Percentiles rank a stretch among this genome's conserved stretches.
These are phyloP conservation scores for Neopestalotiopsis sp. DNA, from an alignment of 2,329 filamentous ascomycete species.

Conservation along the genomic window DNA sequence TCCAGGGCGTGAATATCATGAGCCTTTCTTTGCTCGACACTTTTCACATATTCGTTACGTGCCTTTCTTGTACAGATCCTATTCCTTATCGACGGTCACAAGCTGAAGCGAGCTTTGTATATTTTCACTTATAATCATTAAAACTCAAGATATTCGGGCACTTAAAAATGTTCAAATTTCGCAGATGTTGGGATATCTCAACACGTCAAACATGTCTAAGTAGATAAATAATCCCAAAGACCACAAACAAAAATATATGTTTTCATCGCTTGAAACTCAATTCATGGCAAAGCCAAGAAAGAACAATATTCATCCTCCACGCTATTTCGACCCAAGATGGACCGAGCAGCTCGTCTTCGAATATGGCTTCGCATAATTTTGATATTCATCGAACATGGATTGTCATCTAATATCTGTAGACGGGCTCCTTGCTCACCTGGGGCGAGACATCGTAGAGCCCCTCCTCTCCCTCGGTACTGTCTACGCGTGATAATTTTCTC, in stretches of 20 bases:
- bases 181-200: conserved; percentile 5
- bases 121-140: neutral
- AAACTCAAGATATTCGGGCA: neutral
- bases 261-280: neutral
- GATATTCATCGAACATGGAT: neutral
- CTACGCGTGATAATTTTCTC: neutral
- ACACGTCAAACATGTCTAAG: neutral
- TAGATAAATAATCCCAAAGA: neutral
- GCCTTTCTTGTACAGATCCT: too few relatives aligned
- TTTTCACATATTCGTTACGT: too few relatives aligned
- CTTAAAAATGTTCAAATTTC: neutral
- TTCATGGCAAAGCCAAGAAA: neutral
- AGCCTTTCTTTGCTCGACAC: too few relatives aligned
- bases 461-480: conserved; percentile 16
- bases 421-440: conserved; percentile 24
- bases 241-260: neutral
- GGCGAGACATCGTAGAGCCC: conserved; percentile 20
- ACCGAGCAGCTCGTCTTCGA: neutral
- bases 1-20: too few relatives aligned
- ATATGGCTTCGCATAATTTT: neutral
- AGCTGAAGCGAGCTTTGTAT: too few relatives aligned
- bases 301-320: neutral
- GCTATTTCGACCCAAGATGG: neutral
- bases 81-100: too few relatives aligned
- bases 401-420: conserved; percentile 23